Base-by-base conservation (phyloP, 2,329 filamentous ascomycete species). In the Cytospora piceae region DNA sequence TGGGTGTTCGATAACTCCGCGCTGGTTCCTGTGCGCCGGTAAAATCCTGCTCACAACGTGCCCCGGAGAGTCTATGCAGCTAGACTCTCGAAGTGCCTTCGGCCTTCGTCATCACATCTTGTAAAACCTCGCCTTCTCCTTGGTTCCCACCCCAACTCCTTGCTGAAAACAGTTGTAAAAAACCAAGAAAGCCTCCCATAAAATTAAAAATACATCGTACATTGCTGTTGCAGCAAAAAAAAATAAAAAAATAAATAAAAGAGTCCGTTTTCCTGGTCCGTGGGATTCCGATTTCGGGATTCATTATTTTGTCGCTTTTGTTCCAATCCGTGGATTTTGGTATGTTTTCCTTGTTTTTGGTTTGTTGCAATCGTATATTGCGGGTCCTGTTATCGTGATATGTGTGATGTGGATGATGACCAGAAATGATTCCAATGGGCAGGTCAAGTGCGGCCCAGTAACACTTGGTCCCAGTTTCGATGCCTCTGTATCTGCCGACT, bases 111-210 rank as follows among this genome's bases (percentile, higher is more conserved):
- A 46, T 46, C 42, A 46, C 42, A 46, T n/a, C 46, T 14, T 49
- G 46, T 24, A 24, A 22, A 49, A 49, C 11, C 20, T 24, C 20
- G 8, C 6, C n/a, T 24, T 39, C 53, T 51, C 60, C 53, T 49
- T 39, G 51, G 32, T 37, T 20, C 64, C 56, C 24, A 22, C 63
- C 61, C 67, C 61, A 71, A 71, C 70, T 70, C 70, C 70, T 46
- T 69, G 69, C 70, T 71, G 58, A 62, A 57, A 64, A 69, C 61
- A 67, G 61, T 66, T 46, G 54, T n/a, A 63, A 64, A 58, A 63
- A 51, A 15, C 52, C 57, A 59, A 51, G 37, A 32, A 42, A 63
- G 51, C 20, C 42, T 29, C 61, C 53, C 17, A 22, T 7, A 56
- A 37, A 31, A 63, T 63, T 63, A 63, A 51, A 63, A 22, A 49